Evolutionary conservation across 345 rosid genomes (phyloP).

Genomic region (Geranium brycei): DNA sequence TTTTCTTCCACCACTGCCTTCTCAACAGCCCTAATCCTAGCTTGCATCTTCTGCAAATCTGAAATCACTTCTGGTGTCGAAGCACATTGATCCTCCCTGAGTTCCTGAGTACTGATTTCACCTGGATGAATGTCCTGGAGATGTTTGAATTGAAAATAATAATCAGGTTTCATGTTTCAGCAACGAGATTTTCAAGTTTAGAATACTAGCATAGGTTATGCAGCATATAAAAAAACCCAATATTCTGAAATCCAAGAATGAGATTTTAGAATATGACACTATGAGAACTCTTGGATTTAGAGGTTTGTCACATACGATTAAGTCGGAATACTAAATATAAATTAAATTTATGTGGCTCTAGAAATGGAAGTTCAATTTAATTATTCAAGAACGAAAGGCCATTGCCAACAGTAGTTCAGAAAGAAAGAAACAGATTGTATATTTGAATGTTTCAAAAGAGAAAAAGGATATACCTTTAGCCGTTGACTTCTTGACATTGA

Average conservation of each 20-base stretch:
- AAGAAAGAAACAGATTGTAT: background rate
- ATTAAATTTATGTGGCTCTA: background rate
- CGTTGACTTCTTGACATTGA: constrained; percentile 7
- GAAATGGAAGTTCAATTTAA: background rate
- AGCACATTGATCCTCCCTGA: constrained; percentile 14
- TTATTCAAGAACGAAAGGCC: no score
- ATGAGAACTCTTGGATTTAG: background rate
- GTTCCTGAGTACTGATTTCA: constrained; percentile 18
- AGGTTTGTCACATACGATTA: background rate
- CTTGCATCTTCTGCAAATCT: constrained; percentile 39
- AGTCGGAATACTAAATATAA: background rate
- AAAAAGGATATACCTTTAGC: constrained; percentile 22
- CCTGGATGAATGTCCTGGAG: constrained; percentile 16
- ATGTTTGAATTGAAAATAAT: background rate
- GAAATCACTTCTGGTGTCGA: constrained; percentile 30
- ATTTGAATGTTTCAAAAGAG: background rate
- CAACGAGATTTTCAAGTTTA: background rate
- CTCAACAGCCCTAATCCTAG: constrained; percentile 39
- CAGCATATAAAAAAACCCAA: no score
- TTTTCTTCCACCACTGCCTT: constrained; percentile 45
- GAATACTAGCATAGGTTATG: no score
- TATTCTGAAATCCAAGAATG: no score
- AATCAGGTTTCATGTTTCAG: background rate
- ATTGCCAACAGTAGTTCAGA: no score
- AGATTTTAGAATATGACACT: background rate